These are phyloP conservation scores for Aspergillus panamensis DNA, from an alignment of 495 filamentous ascomycete genomes.

Conservation along the genomic window DNA sequence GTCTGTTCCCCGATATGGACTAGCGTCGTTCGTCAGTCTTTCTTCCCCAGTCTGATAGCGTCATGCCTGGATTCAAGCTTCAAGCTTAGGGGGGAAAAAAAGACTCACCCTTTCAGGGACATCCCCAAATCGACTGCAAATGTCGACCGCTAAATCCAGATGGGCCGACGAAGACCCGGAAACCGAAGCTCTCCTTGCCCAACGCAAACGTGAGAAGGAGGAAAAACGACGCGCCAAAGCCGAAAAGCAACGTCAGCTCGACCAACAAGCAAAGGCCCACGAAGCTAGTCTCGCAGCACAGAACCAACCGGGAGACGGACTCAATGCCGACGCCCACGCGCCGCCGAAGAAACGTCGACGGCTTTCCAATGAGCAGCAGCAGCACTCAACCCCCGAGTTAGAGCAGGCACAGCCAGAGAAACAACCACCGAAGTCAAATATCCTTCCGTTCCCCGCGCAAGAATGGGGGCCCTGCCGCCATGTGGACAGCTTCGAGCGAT, in stretches of 20 bases:
- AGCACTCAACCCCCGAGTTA: constrained; percentile 1
- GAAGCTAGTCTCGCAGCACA: constrained; percentile 19
- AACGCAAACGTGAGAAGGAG: constrained; percentile 82
- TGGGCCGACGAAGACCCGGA: constrained; percentile 77
- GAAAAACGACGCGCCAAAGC: constrained; percentile 81
- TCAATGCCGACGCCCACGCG: constrained; percentile 25
- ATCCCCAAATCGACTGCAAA: constrained; percentile 6
- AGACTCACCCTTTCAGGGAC: neutral
- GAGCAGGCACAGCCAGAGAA: constrained; percentile 22
- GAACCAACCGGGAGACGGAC: constrained; percentile 14
- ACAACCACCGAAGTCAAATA: constrained; percentile 36
- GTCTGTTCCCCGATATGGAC: neutral
- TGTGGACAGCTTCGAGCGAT: constrained; percentile 83
- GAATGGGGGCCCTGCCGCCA: constrained; percentile 73
- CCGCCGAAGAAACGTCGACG: constrained; percentile 45
- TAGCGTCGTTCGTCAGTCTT: neutral
- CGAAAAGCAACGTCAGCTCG: constrained; percentile 73
- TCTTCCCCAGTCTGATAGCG: constrained; percentile 30
- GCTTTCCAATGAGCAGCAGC: constrained; percentile 41
- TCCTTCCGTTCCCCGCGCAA: constrained; percentile 67
- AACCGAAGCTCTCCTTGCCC: constrained; percentile 66
- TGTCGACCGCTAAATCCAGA: constrained; percentile 72
- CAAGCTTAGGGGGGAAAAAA: constrained; percentile 4
- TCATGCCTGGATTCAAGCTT: too few species aligned
- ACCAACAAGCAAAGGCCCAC: constrained; percentile 42